Evolutionary conservation across 495 filamentous ascomycete species (phyloP), one percentile per base, ranked within the genome.

Genomic region (Umbilicaria muhlenbergii): DNA sequence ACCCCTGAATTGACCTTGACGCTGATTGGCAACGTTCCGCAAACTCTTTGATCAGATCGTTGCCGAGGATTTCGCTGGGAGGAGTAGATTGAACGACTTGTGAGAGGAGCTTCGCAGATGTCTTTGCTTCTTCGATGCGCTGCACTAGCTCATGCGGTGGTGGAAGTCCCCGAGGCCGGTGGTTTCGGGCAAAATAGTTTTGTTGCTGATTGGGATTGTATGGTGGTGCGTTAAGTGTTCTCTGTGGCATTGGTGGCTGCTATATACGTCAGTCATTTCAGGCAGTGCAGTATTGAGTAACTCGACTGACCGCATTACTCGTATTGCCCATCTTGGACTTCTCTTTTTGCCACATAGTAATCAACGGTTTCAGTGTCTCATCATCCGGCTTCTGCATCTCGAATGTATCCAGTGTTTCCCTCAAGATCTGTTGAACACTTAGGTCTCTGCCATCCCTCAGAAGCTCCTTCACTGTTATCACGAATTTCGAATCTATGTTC

Each of bases 31-130:
- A 96, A 8, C 91, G 83, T 51, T 94, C 83, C 31, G 76, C 72
- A 55, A 99, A 99, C 60, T 99, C 91, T 50, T 78, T 80, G 57
- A 96, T 77, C 8, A 99, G 69, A 13, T 96, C 92, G 55, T 91
- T 88, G 19, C 59, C 56, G 13, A 83, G 71, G 5, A 95, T 57
- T 58, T 96, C 89, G 3, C 65, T 55, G 0, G 81, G 68, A 0
- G 87, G 80, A 0, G 89, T 94, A 12, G 77, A 82, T 49, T 86
- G 81, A 0, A 93, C 75, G 13, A 94, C 78, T 59, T 99, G 91
- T 32, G 81, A 73, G 11, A 99, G 80, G 16, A 99, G 74, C 53
- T 86, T 88, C 3, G 88, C 87, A 3, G 85, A 86, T 3, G 83
- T 94, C 39, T 75, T 74, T 1, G 88, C 89, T 62, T 99, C 91